Base-by-base conservation (phyloP, 139 green algal species). In the Picochlorum sp. region DNA sequence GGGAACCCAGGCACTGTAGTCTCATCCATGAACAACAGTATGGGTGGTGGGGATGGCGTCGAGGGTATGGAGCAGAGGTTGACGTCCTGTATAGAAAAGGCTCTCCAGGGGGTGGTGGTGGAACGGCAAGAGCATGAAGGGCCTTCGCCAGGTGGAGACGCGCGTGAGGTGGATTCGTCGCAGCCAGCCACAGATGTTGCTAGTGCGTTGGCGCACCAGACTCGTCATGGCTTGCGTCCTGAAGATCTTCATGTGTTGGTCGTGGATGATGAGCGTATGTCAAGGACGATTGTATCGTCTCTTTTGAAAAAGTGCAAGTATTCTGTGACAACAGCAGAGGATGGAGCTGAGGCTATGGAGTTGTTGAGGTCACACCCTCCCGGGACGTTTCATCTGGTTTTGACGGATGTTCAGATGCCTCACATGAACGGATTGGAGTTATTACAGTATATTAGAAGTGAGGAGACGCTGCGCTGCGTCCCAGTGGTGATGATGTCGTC, bases 401-500 rank as follows among this genome's bases (percentile, higher is more conserved):
- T 96, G 1, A 91, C 87, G 58, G 89, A 96, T 62, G 76, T 96
- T 0, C 89, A 94, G 78, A 96, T 96, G 89, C 89, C 90, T 0
- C 85, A 88, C 18, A 75, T 95, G 26, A 80, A 86, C 49, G 90
- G 90, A 23, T 69, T 96, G 6, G 76, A 92, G 61, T 72, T 96
- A 13, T 74, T 96, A 31, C 75, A 73, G 45, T 83, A 79, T 49
- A 75, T 96, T n/a, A 80, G 85, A 13, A 67, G 66, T 8, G 75
- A 90, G 37, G 60, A 80, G 28, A 62, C 64, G 37, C 68, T 95
- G 21, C 51, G 49, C 31, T 71, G 78, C 37, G 71, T 96, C 20
- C 89, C 89, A n/a, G 88, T 96, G 26, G 76, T 96, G 47, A 92
- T 96, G 89, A 96, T 96, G 90, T 90, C 79, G 11, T 79, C 84